Evolutionary conservation across 2,329 filamentous ascomycete genomes (phyloP), one percentile per base, ranked within the genome.

Genomic region (Acrodontium crateriforme): DNA sequence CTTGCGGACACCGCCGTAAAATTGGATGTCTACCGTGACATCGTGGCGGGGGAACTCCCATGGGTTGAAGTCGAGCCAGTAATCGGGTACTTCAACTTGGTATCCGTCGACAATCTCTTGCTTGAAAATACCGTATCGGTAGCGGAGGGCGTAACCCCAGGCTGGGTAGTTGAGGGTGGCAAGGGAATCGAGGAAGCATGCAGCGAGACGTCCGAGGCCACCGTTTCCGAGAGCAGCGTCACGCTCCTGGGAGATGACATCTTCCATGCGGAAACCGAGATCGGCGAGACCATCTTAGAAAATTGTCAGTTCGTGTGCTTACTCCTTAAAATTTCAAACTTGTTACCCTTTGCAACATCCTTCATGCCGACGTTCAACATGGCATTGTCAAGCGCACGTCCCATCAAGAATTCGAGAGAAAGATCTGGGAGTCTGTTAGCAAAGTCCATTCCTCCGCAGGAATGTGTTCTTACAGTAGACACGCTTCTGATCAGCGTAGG

Each of bases 21-120:
- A 98, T 66, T 95, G 85, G 35, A 98, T 83, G 57, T 95, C 82
- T 14, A 98, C 85, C 2, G 79, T 85, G 36, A 98, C 80, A 52
- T 98, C 89, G 54, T 94, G 83, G 41, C 89, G 71, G 22, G 85
- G 84, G 49, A 95, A 98, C 54, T 98, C 89, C 89, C 89, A 98
- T 1, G 89, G 89, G 58, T 98, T 98, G 59, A 95, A 94, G 54
- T 95, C 89, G 29, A 98, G 72, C 89, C 89, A 98, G 60, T 98
- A 95, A 55, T 98, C 89, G 12, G 89, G 89, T 34, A 95, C 80
- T 52, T 98, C 89, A 39, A 98, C 84, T 58, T 98, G 89, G 54
- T 94, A 98, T 32, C 89, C 89, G 49, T 95, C 80, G 35, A 94
- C 76, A 46, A 98, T 95, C 62, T 95, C 89, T 63, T 98, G 89